phyloP scores from a whole-genome alignment of 352 stramenopile genomes.

The Phytophthora niederhauseri region DNA sequence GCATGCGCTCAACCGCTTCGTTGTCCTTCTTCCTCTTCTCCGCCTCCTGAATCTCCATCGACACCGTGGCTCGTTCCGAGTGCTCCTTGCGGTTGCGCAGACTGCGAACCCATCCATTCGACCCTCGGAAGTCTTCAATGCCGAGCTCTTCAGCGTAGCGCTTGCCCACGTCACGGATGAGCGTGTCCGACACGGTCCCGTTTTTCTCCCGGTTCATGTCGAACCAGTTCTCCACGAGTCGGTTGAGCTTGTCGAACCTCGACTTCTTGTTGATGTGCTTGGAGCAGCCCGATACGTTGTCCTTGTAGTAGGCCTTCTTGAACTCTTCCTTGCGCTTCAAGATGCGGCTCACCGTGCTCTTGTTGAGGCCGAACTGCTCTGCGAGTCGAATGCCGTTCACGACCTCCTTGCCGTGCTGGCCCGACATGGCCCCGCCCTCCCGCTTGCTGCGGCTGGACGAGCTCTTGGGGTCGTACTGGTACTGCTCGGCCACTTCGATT shows the following conservation, averaged over 20 bases:
- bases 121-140: conserved; percentile 77
- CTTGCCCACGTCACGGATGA: conserved; percentile 80
- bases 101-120: conserved; percentile 82
- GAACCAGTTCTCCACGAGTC: conserved; percentile 85
- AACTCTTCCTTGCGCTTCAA: conserved; percentile 89
- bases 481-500: conserved; percentile 83
- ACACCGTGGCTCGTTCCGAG: conserved; percentile 50
- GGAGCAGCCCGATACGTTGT: conserved; percentile 82
- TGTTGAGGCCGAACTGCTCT: conserved; percentile 80
- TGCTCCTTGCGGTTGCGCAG: conserved; percentile 81
- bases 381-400: conserved; percentile 80
- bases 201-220: conserved; percentile 82
- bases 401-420: conserved; percentile 40
- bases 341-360: conserved; percentile 84
- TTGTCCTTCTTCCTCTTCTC: conserved; percentile 74
- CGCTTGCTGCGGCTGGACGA: conserved; percentile 41
- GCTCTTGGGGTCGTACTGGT: conserved; percentile 79
- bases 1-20: conserved; percentile 79
- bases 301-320: conserved; percentile 89
- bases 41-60: conserved; percentile 57
- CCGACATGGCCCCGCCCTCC: conserved; percentile 15
- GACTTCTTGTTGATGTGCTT: conserved; percentile 91
- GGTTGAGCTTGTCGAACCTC: conserved; percentile 86
- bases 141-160: conserved; percentile 74
- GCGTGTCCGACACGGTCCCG: conserved; percentile 66